Conservation (phyloP, 208 protist genomes). For the Trypanosoma rangeli region DNA sequence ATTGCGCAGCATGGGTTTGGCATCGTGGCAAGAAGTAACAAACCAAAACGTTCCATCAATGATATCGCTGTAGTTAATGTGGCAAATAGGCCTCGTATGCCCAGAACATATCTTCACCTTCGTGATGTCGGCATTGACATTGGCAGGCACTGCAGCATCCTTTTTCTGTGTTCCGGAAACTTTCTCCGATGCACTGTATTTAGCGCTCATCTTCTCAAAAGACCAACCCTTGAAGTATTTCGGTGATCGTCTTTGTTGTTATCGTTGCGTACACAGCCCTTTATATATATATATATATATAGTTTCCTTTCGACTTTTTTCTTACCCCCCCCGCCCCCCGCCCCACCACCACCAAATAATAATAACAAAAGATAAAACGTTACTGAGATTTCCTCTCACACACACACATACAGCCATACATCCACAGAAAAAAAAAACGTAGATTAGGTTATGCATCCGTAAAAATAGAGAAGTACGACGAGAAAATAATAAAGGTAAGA, state of each 20-base stretch:
- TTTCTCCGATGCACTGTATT: slow-evolving; percentile 65
- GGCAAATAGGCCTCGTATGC: slow-evolving; percentile 88
- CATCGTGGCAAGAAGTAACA: slow-evolving; percentile 90
- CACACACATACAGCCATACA: too few species aligned
- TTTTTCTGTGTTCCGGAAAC: slow-evolving; percentile 20
- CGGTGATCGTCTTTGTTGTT: neutral
- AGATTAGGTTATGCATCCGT: neutral
- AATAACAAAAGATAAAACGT: neutral
- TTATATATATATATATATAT: too few species aligned
- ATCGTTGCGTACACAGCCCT: neutral
- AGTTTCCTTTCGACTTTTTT: neutral
- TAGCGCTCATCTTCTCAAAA: slow-evolving; percentile 33
- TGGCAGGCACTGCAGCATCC: neutral
- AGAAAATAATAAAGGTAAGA: neutral
- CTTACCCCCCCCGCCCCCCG: too few species aligned
- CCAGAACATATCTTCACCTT: slow-evolving; percentile 93
- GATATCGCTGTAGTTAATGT: slow-evolving; percentile 92
- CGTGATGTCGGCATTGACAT: slow-evolving; percentile 23
- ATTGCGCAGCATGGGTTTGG: slow-evolving; percentile 93
- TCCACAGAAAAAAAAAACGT: neutral
- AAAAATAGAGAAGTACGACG: neutral
- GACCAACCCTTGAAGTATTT: neutral
- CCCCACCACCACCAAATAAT: neutral
- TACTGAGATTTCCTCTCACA: neutral
- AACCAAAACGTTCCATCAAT: slow-evolving; percentile 92